Evolutionary conservation across 2,329 filamentous ascomycete species (phyloP).

Genomic region (Dactylonectria estremocensis): DNA sequence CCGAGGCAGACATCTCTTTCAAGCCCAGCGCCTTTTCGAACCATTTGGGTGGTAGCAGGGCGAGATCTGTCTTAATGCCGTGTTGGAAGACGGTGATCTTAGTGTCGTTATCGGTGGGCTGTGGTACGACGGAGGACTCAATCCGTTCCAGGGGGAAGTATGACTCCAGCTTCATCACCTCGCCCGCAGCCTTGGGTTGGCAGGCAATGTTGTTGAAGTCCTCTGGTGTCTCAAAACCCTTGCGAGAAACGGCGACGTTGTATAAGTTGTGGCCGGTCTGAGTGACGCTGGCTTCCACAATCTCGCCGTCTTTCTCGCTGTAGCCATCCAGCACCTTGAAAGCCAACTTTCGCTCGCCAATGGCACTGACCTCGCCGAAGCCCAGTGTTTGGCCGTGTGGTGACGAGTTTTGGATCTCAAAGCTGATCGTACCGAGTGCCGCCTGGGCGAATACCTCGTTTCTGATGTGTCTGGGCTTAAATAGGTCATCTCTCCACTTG

Average conservation of each 20-base stretch:
- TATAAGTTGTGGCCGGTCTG: constrained; percentile 65
- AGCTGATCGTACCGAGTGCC: constrained; percentile 79
- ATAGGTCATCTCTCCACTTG: constrained; percentile 86
- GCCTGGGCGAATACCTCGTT: constrained; percentile 90
- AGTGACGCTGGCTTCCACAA: constrained; percentile 68
- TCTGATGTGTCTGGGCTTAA: constrained; percentile 72
- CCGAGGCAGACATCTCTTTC: constrained; percentile 85
- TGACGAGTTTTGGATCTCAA: constrained; percentile 57
- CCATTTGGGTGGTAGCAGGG: constrained; percentile 79
- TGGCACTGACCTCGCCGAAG: constrained; percentile 63
- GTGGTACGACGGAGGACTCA: constrained; percentile 81
- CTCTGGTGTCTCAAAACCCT: constrained; percentile 55
- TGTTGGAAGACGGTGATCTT: constrained; percentile 85
- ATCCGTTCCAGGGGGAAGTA: constrained; percentile 89
- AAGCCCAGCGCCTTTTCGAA: constrained; percentile 88
- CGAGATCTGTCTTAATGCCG: constrained; percentile 72
- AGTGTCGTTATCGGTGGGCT: constrained; percentile 67
- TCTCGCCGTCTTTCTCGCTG: constrained; percentile 74
- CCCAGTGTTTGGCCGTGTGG: constrained; percentile 69
- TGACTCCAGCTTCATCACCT: constrained; percentile 53
- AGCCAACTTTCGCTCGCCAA: constrained; percentile 62
- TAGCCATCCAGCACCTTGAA: constrained; percentile 74
- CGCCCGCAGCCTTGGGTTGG: constrained; percentile 51
- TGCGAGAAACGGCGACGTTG: constrained; percentile 62
- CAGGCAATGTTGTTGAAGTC: constrained; percentile 64